Evolutionary conservation across 257 asterid species (phyloP), one percentile per base, ranked within the genome.

Genomic region (Cynanchum wilfordii): DNA sequence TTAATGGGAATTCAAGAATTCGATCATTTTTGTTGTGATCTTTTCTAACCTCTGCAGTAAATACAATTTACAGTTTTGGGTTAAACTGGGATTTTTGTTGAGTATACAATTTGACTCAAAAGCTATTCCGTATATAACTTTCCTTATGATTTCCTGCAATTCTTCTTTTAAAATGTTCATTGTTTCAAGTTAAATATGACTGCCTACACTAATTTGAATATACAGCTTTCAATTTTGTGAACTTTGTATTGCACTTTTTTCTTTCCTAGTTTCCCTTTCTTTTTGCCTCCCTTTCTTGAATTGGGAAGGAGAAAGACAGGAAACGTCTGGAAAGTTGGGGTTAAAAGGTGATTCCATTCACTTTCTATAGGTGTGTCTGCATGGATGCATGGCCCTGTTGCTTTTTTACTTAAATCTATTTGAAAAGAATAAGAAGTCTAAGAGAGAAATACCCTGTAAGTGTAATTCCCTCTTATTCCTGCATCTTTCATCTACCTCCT

Each of bases 341-440:
- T 40, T 67, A 69, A 69, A 42, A 51, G 33, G 73, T 67, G 55
- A 27, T 50, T 55, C 71, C 52, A 70, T 66, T 75, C 22, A 45
- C 59, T 66, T 60, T 74, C 47, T 42, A 59, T 69, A 30, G 74
- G 71, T 63, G 38, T 73, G 38, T 73, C 73, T 82, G 86, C 86
- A 82, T 82, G 86, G 81, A 57, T 79, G 83, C 83, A 82, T 82
- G 83, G 73, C 49, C 69, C 71, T 71, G 69, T 78, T 70, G 33
- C 69, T 59, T 82, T 44, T 76, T 75, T 55, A 56, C 69, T 76
- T 51, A 12, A 44, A 47, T 52, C 73, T 54, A 60, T 77, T 74
- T 64, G 66, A 55, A 62, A 52, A 73, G 66, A 49, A 56, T 38
- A 54, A 51, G 56, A 65, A 25, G 24, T 36, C 70, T 30, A 40